Base-by-base conservation (phyloP, 495 filamentous ascomycete species). In the Aspergillus biplanus region DNA sequence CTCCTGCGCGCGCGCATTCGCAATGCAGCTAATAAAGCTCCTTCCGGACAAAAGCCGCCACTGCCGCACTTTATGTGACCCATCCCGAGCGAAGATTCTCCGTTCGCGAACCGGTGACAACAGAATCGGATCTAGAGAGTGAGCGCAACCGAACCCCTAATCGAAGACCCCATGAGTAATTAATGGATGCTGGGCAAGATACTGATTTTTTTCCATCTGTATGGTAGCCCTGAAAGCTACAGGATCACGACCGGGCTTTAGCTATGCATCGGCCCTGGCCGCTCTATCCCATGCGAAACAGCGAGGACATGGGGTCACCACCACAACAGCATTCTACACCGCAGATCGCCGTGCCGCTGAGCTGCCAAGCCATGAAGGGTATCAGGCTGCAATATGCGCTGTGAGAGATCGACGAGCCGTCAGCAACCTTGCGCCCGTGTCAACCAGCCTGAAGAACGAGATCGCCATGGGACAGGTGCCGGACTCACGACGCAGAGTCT, bases 281-380 rank as follows among this genome's bases (percentile, higher is more conserved):
- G 92, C 91, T 48, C 78, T 95, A 16, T 90, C 91, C 32, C 89
- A 91, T 81, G 80, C 86, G 32, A 87, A 87, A 67, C 83, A 84
- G 58, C 89, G 85, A 65, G 72, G 85, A 0, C 75, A 84, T 33
- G 83, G 87, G 70, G 68, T 87, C 37, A 27, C 47, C n/a, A 27
- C 16, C 86, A 35, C 87, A 33, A 89, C 90, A 18, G 89, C 90
- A 15, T 69, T 84, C 21, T 75, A 86, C 49, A 90, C 89, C 12
- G 87, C 88, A 67, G 88, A 93, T 71, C 86, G 87, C 70, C 85
- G 83, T 67, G 79, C 81, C 73, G 78, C 86, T 50, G 78, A 82
- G 27, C 80, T 84, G 62, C 69, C 77, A 50, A 90, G 84, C 65
- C 70, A 83, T 6, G 82, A 87, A 52, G 88, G 89, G 35, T 83